Evolutionary conservation across 148 eudicot species (phyloP), one percentile per base, ranked within the genome.

Genomic region (Chenopodium suecicum): DNA sequence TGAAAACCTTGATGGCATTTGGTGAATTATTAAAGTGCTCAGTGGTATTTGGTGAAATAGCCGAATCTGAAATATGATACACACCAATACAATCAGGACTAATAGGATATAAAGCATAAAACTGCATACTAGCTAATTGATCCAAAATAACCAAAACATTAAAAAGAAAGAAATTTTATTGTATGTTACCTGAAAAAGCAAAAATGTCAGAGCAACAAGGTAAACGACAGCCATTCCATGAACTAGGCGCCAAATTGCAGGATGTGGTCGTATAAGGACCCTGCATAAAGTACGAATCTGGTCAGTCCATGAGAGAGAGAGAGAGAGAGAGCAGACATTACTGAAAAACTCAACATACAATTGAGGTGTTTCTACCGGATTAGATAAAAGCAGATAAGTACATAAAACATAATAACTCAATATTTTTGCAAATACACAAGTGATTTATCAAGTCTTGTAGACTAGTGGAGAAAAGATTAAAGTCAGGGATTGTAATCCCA

Each of bases 211-310:
- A 67, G 94, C 90, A 71, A 96, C 99, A 68, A 96, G 99, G 84
- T 96, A 96, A 73, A 96, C 87, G 79, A 96, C 97, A 79, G 99
- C 99, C 92, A 91, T 89, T 76, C 99, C 99, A 81, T 94, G 99
- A 89, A 96, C 99, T 73, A 96, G 86, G 72, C 99, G 94, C 99
- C 99, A 96, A 82, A 96, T 88, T 76, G 98, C 99, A 81, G 99
- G 99, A 83, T 96, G 99, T 65, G 99, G 99, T 78, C 99, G 86
- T 81, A 91, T 90, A 41, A 96, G 99, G 41, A 96, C 87, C 88
- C 99, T 96, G 95, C 69, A 80, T 50, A 44, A 78, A 37, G 69
- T 79, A 27, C 14, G 29, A 47, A 41, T 79, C 54, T 65, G 5
- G 69, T 78, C 7, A 85, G 46, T 73, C 56, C 8, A 17, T 65